Percentiles rank a stretch among this genome's conserved stretches.
phyloP scores from a whole-genome alignment of 2,329 filamentous ascomycete species.

The Xylogone sp. region DNA sequence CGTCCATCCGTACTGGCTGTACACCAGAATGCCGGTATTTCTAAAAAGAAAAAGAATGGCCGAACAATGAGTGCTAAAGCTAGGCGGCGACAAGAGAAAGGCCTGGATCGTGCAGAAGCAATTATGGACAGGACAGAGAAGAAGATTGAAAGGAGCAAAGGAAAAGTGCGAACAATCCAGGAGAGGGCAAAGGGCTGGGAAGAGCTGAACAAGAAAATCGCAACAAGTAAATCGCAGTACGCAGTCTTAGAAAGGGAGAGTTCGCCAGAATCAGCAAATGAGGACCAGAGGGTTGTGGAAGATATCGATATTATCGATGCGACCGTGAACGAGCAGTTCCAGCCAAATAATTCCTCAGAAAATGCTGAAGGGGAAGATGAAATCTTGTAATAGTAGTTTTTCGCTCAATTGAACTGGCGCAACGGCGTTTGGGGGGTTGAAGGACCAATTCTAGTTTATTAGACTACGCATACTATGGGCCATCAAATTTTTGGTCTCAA shows the following conservation, averaged over 20 bases:
- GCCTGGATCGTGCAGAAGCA: constrained; percentile 55
- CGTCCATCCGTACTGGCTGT: constrained; percentile 67
- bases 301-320: constrained; percentile 10
- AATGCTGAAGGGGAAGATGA: constrained; percentile 20
- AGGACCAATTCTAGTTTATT: background rate
- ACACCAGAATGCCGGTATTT: constrained; percentile 62
- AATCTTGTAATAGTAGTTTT: constrained; percentile 16
- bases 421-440: constrained; percentile 9
- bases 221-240: constrained; percentile 18
- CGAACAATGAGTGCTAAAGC: constrained; percentile 53
- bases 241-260: constrained; percentile 21
- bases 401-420: constrained; percentile 14
- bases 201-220: constrained; percentile 47
- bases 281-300: constrained; percentile 11
- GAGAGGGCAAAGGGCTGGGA: constrained; percentile 53
- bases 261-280: constrained; percentile 11
- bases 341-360: constrained; percentile 3
- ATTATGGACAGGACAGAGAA: constrained; percentile 53
- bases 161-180: constrained; percentile 42
- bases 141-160: constrained; percentile 54
- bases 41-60: constrained; percentile 59
- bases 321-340: background rate
- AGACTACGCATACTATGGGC: background rate
- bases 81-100: constrained; percentile 52
- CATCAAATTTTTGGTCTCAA: background rate